Conservation (phyloP, 2,329 filamentous ascomycete species). For the Sporothrix mexicana region DNA sequence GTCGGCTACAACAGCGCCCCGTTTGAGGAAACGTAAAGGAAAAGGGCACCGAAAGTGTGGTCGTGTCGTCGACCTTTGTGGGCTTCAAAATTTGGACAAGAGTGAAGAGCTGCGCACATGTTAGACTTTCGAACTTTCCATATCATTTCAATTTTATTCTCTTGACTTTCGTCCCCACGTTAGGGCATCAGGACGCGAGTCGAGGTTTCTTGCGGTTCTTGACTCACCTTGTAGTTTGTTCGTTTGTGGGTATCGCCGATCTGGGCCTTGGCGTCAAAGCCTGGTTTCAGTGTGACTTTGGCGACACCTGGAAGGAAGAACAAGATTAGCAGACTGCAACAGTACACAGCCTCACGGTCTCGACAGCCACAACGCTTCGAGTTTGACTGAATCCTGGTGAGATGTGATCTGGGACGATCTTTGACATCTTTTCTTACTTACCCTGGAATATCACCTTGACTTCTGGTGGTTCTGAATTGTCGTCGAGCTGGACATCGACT, state of each 20-base stretch:
- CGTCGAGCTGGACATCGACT: conserved; percentile 27
- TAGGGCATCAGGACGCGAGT: too few species aligned
- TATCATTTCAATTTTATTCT: background rate
- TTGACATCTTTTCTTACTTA: background rate
- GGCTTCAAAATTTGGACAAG: background rate
- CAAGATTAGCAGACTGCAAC: background rate
- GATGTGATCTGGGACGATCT: background rate
- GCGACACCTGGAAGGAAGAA: background rate
- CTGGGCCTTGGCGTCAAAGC: conserved; percentile 18
- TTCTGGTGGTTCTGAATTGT: background rate
- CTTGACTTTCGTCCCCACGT: too few species aligned
- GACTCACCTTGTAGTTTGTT: conserved; percentile 10
- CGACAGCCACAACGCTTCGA: too few species aligned
- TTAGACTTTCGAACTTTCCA: background rate
- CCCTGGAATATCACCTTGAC: conserved; percentile 28
- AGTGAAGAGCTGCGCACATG: background rate
- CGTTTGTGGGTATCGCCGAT: conserved; percentile 22
- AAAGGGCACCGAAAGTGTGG: conserved; percentile 20
- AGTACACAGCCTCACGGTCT: background rate
- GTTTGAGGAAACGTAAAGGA: conserved; percentile 10
- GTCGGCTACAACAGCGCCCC: background rate
- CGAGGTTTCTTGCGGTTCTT: background rate
- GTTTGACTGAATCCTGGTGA: background rate
- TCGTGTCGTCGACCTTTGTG: conserved; percentile 5
- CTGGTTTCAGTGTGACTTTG: conserved; percentile 19